phyloP scores from a whole-genome alignment of 2,329 filamentous ascomycete species.

The Talaromyces sp. region DNA sequence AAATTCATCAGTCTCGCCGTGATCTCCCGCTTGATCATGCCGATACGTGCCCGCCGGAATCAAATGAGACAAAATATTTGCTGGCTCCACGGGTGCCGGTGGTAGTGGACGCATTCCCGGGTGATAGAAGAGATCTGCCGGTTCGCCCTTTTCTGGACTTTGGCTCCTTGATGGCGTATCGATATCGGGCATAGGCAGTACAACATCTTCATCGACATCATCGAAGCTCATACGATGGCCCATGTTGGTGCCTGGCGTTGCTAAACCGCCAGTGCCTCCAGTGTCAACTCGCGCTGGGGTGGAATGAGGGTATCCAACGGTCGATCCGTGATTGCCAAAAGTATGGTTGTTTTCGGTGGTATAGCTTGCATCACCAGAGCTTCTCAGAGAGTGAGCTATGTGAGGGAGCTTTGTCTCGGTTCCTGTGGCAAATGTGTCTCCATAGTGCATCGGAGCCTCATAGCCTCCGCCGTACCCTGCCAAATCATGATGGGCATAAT shows the following conservation, averaged over 20 bases:
- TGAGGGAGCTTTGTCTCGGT: neutral
- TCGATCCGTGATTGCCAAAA: slow-evolving; percentile 20
- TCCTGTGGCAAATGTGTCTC: slow-evolving; percentile 39
- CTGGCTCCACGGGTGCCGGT: slow-evolving; percentile 57
- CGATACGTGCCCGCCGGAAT: slow-evolving; percentile 57
- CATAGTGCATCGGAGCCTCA: slow-evolving; percentile 57
- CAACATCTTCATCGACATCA: slow-evolving; percentile 82
- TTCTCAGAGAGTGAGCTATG: neutral
- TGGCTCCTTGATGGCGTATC: slow-evolving; percentile 51
- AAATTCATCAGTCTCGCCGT: slow-evolving; percentile 30
- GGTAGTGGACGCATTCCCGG: slow-evolving; percentile 67
- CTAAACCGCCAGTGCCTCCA: slow-evolving; percentile 81
- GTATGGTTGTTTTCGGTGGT: slow-evolving; percentile 34
- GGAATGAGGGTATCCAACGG: slow-evolving; percentile 53
- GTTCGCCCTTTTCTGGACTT: slow-evolving; percentile 65
- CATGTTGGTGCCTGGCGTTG: slow-evolving; percentile 59
- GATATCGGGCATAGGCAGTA: slow-evolving; percentile 49
- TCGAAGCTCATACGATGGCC: slow-evolving; percentile 77
- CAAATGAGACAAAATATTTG: slow-evolving; percentile 42
- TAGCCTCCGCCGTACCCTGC: slow-evolving; percentile 70
- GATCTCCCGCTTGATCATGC: slow-evolving; percentile 34
- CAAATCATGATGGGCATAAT: slow-evolving; percentile 68
- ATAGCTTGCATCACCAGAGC: slow-evolving; percentile 6
- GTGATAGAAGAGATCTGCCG: slow-evolving; percentile 90
- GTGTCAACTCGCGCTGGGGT: slow-evolving; percentile 73